Evolutionary conservation across 257 asterid species (phyloP).

Genomic region (Salvia miltiorrhiza): DNA sequence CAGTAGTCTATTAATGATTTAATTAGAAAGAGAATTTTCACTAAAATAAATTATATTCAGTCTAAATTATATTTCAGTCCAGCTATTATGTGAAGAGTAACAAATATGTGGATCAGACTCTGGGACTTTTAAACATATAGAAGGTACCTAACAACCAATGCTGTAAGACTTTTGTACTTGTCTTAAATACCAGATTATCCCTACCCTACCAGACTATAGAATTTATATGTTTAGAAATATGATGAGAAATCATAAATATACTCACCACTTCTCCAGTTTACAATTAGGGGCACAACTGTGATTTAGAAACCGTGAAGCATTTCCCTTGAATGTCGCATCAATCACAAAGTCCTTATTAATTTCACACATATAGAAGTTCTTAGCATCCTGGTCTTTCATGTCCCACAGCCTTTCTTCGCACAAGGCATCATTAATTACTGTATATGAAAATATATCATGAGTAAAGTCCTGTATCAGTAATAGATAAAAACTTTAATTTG

Average conservation of each 20-base stretch:
- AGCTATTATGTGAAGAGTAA: neutral
- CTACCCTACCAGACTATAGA: neutral
- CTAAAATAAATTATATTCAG: neutral
- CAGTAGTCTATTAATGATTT: neutral
- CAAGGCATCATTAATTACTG: constrained; percentile 87
- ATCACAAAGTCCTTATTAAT: constrained; percentile 82
- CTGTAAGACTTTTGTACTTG: neutral
- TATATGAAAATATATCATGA: constrained; percentile 14
- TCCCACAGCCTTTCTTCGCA: constrained; percentile 93
- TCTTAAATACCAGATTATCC: neutral
- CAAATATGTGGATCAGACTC: neutral
- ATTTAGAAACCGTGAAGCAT: constrained; percentile 81
- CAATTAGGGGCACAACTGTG: constrained; percentile 96
- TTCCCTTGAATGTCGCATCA: constrained; percentile 95
- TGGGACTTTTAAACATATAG: neutral
- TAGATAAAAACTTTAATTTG: neutral
- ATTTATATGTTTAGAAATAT: neutral
- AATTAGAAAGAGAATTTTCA: neutral
- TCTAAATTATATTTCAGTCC: no score
- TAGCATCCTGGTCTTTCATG: constrained; percentile 69
- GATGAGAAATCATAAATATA: constrained; percentile 20
- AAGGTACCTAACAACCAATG: neutral
- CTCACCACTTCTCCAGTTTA: constrained; percentile 89
- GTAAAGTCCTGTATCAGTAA: neutral
- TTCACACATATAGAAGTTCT: constrained; percentile 95